phyloP scores from a whole-genome alignment of 2,329 filamentous ascomycete species.

The Penicillium sp. region DNA sequence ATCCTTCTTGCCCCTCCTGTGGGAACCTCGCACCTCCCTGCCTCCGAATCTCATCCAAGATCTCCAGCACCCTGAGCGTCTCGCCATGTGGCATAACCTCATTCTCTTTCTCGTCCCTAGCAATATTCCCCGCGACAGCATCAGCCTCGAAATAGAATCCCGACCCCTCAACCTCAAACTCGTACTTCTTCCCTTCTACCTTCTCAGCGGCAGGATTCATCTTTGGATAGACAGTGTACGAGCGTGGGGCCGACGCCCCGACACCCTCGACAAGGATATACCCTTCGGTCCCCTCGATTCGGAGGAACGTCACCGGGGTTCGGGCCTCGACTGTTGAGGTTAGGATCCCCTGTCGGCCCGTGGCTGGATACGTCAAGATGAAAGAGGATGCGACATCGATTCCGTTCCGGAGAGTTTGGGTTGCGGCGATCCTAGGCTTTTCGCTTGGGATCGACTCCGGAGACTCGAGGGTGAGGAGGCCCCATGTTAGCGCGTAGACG shows the following conservation, averaged over 20 bases:
- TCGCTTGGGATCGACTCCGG: background rate
- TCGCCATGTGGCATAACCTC: slow-evolving; percentile 2
- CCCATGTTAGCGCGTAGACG: slow-evolving; percentile 10
- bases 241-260: background rate
- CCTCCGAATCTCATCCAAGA: slow-evolving; percentile 8
- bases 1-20: background rate
- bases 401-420: slow-evolving; percentile 1
- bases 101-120: background rate
- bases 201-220: background rate
- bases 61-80: slow-evolving; percentile 8
- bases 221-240: slow-evolving; percentile 2
- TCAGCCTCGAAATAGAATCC: slow-evolving; percentile 15
- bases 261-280: slow-evolving; percentile 7
- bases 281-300: slow-evolving; percentile 6
- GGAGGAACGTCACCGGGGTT: background rate
- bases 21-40: slow-evolving; percentile 10
- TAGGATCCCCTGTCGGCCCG: background rate
- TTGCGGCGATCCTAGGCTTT: background rate
- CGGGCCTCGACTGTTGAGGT: background rate
- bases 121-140: slow-evolving; percentile 11
- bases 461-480: background rate
- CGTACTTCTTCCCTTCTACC: background rate
- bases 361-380: background rate
- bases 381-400: background rate
- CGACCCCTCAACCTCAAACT: slow-evolving; percentile 4